Base-by-base conservation (phyloP, 495 filamentous ascomycete species). In the Neurospora cerealis region DNA sequence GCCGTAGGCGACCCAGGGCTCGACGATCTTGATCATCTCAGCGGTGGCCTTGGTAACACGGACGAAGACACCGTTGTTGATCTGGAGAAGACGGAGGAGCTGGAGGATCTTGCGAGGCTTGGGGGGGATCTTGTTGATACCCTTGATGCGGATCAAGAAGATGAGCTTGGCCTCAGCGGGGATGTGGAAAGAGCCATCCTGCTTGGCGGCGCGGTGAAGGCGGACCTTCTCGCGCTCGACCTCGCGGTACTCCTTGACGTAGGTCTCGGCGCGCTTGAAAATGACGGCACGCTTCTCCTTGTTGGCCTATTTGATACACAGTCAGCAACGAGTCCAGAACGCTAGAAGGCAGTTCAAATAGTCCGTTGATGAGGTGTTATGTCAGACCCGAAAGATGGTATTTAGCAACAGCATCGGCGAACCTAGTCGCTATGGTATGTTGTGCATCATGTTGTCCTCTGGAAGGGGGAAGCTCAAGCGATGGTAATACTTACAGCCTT, bases 371-470 rank as follows among this genome's bases (percentile, higher is more conserved):
- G 21, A 73, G 69, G 70, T 75, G 74, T 73, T 77, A 79, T 66
- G 54, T 99, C 96, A 99, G 95, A 90, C 95, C 96, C 96, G 96
- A 99, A 99, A 99, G 96, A 98, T 98, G 94, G 94, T 96, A 90
- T 87, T 91, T 85, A 85, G 90, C 93, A 93, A 97, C 94, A 97
- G 85, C 96, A 99, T 98, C 80, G 96, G 94, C 92, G 82, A 80
- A 77, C 91, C 96, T 99, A 99, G 95, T 95, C 91, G 92, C 90
- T 86, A 87, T 83, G 81, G 86, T 89, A 88, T 87, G 88, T 88
- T 95, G 85, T 97, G 81, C 83, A 84, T 86, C 83, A 84, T 78
- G 76, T 81, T 79, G 80, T 78, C 75, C 42, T 66, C 5, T 69
- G 74, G 70, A 75, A 76, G 78, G 77, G 75, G 75, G 77, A 75